Conservation (phyloP, 2,329 filamentous ascomycete genomes). For the Gaeumannomyces tritici region DNA sequence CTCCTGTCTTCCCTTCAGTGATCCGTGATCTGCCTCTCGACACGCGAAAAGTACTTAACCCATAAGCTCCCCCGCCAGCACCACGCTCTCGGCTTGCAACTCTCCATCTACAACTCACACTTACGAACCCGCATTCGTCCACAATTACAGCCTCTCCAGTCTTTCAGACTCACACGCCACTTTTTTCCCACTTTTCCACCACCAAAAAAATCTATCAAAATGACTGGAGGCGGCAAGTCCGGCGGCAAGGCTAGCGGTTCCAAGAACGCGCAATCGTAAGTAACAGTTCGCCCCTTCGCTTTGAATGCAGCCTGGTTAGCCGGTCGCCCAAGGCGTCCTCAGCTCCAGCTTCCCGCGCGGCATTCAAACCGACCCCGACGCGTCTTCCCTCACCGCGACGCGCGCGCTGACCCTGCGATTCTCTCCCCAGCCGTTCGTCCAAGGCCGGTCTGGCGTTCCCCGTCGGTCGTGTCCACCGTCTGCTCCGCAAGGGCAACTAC, state of each 20-base stretch:
- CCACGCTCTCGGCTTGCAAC: conserved; percentile 20
- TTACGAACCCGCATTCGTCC: conserved; percentile 18
- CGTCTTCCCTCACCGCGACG: neutral
- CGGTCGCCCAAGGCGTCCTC: neutral
- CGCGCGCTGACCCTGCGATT: conserved; percentile 23
- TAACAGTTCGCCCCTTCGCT: conserved; percentile 19
- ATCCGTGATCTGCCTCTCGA: conserved; percentile 36
- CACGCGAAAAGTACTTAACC: conserved; percentile 48
- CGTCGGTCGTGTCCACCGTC: conserved; percentile 98
- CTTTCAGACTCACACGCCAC: neutral
- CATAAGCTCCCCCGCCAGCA: conserved; percentile 31
- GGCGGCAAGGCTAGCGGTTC: conserved; percentile 98
- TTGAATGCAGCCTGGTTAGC: no score
- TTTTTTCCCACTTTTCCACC: conserved; percentile 14
- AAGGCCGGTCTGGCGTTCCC: conserved; percentile 99
- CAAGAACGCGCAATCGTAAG: conserved; percentile 99
- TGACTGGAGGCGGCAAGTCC: conserved; percentile 99
- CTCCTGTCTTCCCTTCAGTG: conserved; percentile 22
- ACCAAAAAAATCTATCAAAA: conserved; percentile 58
- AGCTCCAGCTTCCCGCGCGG: neutral
- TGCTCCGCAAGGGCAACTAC: conserved; percentile 98
- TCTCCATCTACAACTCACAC: conserved; percentile 13
- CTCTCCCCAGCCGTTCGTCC: conserved; percentile 70
- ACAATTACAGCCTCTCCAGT: conserved; percentile 16
- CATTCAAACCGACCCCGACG: conserved; percentile 2